These are phyloP conservation scores for Wickerhamomyces sp. DNA, from an alignment of 1,139 yeast species.

Conservation along the genomic window DNA sequence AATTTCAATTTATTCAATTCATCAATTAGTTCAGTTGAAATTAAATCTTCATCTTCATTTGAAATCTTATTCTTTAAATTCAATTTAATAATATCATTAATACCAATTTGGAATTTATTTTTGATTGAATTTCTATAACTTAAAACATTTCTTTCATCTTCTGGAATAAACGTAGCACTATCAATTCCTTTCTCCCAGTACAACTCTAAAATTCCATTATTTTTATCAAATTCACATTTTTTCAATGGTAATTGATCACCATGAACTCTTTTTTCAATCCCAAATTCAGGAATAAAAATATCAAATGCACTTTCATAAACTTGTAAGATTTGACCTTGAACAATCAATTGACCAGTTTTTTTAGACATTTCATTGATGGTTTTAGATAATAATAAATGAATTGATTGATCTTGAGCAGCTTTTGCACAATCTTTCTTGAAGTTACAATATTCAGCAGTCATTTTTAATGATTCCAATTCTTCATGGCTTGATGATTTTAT, in stretches of 20 bases:
- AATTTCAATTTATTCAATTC: slow-evolving; percentile 48
- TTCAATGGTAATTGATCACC: slow-evolving; percentile 93
- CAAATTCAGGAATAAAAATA: slow-evolving; percentile 89
- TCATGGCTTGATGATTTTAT: slow-evolving; percentile 18
- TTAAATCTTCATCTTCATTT: slow-evolving; percentile 20
- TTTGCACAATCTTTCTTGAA: slow-evolving; percentile 94
- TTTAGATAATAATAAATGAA: slow-evolving; percentile 80
- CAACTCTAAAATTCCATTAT: slow-evolving; percentile 63
- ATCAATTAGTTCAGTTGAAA: slow-evolving; percentile 39
- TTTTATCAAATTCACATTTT: slow-evolving; percentile 87
- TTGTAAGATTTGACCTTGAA: slow-evolving; percentile 84
- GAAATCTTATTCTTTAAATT: slow-evolving; percentile 28
- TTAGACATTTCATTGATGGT: slow-evolving; percentile 76
- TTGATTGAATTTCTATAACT: slow-evolving; percentile 75
- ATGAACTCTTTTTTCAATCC: slow-evolving; percentile 95
- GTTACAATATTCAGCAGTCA: slow-evolving; percentile 86
- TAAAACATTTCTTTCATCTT: slow-evolving; percentile 74
- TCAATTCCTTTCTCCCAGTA: slow-evolving; percentile 93
- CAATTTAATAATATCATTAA: slow-evolving; percentile 60
- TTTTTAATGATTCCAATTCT: slow-evolving; percentile 70
- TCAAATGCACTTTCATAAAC: slow-evolving; percentile 97
- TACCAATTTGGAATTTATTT: slow-evolving; percentile 71
- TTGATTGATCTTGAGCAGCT: slow-evolving; percentile 91
- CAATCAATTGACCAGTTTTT: slow-evolving; percentile 73
- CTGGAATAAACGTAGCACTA: slow-evolving; percentile 86